Conservation (phyloP, 139 green algal species). For the Chlorella vulgaris region DNA sequence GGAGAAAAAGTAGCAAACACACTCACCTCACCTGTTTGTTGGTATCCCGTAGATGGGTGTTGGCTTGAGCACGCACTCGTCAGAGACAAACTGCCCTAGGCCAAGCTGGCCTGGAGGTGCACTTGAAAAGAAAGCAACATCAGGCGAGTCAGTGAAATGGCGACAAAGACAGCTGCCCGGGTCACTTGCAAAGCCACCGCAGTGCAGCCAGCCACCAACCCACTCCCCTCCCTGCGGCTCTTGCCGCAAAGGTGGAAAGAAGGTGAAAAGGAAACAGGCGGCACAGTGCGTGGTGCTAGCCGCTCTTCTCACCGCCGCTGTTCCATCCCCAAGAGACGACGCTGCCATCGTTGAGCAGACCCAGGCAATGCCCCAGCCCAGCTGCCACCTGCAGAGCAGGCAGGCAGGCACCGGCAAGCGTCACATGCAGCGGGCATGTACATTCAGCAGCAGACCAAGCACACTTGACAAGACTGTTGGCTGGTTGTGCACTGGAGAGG, state of each 20-base stretch:
- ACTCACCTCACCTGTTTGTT: conserved; percentile 32
- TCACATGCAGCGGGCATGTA: background rate
- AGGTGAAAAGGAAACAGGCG: background rate
- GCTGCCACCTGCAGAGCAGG: conserved; percentile 21
- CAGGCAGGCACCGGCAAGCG: background rate
- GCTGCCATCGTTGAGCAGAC: conserved; percentile 35
- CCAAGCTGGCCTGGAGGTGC: conserved; percentile 27
- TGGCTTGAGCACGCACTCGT: conserved; percentile 2
- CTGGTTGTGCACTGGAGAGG: background rate
- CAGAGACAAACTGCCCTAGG: conserved; percentile 18
- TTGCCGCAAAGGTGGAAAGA: background rate
- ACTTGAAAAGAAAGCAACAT: background rate
- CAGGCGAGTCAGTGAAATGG: too few species aligned
- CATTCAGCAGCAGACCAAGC: too few species aligned
- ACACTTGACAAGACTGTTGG: background rate
- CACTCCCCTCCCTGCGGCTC: background rate
- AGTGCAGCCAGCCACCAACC: too few species aligned
- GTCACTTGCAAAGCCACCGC: background rate
- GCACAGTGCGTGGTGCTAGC: background rate
- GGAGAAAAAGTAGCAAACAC: background rate
- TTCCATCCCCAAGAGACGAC: conserved; percentile 54
- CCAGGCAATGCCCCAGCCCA: conserved; percentile 46
- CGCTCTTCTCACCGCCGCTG: background rate
- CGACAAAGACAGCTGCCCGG: background rate
- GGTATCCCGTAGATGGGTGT: conserved; percentile 44